Evolutionary conservation across 768 basidiomycete species (phyloP).

Genomic region (Chalciporus sphaerocephalus): DNA sequence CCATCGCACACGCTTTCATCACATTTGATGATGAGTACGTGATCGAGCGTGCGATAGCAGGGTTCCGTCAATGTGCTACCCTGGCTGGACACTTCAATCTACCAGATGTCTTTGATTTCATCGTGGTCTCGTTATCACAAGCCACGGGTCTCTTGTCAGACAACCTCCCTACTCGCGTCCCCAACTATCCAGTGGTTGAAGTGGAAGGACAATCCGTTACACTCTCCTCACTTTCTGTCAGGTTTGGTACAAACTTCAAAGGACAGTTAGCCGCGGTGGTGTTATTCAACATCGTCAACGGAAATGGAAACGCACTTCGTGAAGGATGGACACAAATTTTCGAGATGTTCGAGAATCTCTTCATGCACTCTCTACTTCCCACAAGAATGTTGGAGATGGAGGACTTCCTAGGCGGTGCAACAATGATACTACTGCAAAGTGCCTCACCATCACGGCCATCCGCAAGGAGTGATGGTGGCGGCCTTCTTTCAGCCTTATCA

Average conservation of each 20-base stretch:
- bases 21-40: conserved; percentile 96
- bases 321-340: conserved; percentile 98
- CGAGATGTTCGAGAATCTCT: conserved; percentile 96
- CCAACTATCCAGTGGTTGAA: conserved; percentile 84
- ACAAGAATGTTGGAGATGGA: conserved; percentile 93
- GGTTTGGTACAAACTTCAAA: conserved; percentile 92
- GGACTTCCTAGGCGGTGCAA: conserved; percentile 93
- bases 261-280: conserved; percentile 96
- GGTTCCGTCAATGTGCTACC: conserved; percentile 95
- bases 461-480: conserved; percentile 78
- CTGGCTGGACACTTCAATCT: conserved; percentile 84
- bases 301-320: conserved; percentile 88
- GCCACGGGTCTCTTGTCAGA: conserved; percentile 86
- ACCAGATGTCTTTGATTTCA: conserved; percentile 95
- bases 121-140: conserved; percentile 87
- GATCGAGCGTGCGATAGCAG: conserved; percentile 89
- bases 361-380: conserved; percentile 89
- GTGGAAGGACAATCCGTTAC: conserved; percentile 88
- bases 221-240: conserved; percentile 86
- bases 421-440: conserved; percentile 86
- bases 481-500: conserved; percentile 87
- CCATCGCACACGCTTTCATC: conserved; percentile 93
- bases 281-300: conserved; percentile 95
- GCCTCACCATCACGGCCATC: conserved; percentile 60
- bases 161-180: conserved; percentile 60